Evolutionary conservation across 305 asterid species (phyloP), one percentile per base, ranked within the genome.

Genomic region (Fraxinus sp.): DNA sequence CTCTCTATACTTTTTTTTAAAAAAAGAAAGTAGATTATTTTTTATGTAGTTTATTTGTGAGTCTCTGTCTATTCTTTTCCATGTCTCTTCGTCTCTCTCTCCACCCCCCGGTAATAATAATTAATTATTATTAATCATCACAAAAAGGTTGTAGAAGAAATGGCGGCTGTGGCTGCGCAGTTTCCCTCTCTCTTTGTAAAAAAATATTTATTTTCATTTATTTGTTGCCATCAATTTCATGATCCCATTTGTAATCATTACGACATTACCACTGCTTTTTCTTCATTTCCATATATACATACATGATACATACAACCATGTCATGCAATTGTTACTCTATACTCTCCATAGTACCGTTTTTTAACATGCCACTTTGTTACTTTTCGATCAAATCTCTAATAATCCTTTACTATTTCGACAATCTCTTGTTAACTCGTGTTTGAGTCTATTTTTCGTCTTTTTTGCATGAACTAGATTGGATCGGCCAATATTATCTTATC

Each of bases 141-240:
- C 82, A 18, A 82, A 87, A 75, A 81, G 20, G 78, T 26, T 70
- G 84, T 79, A 64, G 81, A 18, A 57, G 85, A 90, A 90, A 90
- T 89, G 97, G 96, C 98, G 97, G 97, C 98, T 87, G 91, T 90
- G 97, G 92, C 93, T 92, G 97, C 95, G 93, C 90, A 77, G 85
- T 71, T 80, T 70, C 37, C 37, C 41, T 43, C 55, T 10, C 13
- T 9, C 16, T 11, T 13, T 46, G 57, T 70, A 62, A 16, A 57
- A 7, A n/a, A 18, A 71, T 33, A 62, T 70, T 57, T 37, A 72
- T 24, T 59, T 68, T 49, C 82, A 37, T 72, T 76, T 81, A 66
- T 79, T 83, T 73, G 89, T 86, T 86, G 74, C 88, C 82, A 82
- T 84, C 30, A 26, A 26, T 26, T 26, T 26, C 90, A 87, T 76